Conservation (phyloP, 2,329 filamentous ascomycete species). For the Coleophoma cylindrospora region DNA sequence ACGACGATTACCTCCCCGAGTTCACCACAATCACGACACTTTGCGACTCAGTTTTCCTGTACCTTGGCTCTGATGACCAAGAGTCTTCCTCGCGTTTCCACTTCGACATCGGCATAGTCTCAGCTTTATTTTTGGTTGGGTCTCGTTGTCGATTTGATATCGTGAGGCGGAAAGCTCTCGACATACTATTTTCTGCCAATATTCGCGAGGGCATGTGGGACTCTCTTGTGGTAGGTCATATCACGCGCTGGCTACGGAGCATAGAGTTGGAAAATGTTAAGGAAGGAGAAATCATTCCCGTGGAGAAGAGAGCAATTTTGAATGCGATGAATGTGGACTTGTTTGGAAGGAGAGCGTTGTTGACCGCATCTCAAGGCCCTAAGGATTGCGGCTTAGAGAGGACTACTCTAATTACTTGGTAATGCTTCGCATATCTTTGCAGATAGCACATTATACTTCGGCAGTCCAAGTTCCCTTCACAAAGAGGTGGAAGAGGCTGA, state of each 20-base stretch:
- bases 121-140: slow-evolving; percentile 11
- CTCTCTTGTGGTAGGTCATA: slow-evolving; percentile 6
- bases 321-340: slow-evolving; percentile 8
- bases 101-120: slow-evolving; percentile 9
- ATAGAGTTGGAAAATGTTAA: slow-evolving; percentile 3
- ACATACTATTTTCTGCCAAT: slow-evolving; percentile 5
- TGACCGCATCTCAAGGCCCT: too few species aligned
- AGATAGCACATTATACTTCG: too few species aligned
- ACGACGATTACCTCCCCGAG: slow-evolving; percentile 9
- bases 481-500: too few species aligned
- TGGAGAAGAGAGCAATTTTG: slow-evolving; percentile 9
- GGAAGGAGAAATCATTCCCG: slow-evolving; percentile 3
- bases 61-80: too few species aligned
- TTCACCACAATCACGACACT: slow-evolving; percentile 4
- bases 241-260: slow-evolving; percentile 9
- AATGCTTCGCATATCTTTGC: too few species aligned
- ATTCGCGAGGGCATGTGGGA: slow-evolving; percentile 12
- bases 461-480: too few species aligned
- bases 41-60: too few species aligned
- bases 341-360: slow-evolving; percentile 2
- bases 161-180: slow-evolving; percentile 9
- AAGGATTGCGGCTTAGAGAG: too few species aligned
- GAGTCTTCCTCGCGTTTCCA: background rate
- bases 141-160: slow-evolving; percentile 6
- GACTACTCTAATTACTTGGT: too few species aligned